These are phyloP conservation scores for Dysphania ambrosioides DNA, from an alignment of 148 eudicot genomes.

Conservation along the genomic window DNA sequence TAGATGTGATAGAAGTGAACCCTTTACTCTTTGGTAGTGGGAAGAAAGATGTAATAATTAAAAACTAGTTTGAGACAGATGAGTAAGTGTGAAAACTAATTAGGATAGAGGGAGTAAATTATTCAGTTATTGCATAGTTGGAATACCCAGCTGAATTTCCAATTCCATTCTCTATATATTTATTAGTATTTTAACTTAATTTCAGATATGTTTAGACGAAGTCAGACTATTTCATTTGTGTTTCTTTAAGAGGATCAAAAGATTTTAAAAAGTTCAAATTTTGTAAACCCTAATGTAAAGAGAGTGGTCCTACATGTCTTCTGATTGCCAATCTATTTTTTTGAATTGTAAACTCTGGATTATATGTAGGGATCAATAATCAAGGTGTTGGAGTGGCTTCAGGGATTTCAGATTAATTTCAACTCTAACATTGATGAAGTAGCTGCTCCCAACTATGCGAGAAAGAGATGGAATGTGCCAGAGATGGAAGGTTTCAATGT, in stretches of 20 bases:
- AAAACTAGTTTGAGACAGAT: too few relatives aligned
- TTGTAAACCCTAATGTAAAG: neutral
- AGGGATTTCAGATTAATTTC: conserved; percentile 45
- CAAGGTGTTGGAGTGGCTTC: conserved; percentile 68
- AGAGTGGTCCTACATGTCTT: neutral
- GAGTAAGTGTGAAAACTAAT: too few relatives aligned
- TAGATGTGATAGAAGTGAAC: too few relatives aligned
- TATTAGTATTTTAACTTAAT: neutral
- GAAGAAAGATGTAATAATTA: too few relatives aligned
- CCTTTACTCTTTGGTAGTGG: too few relatives aligned
- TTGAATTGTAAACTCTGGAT: neutral
- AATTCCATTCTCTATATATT: neutral
- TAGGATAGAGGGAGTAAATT: too few relatives aligned
- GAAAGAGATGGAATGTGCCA: conserved; percentile 38
- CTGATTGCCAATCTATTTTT: neutral
- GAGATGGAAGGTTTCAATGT: conserved; percentile 30
- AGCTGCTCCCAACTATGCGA: conserved; percentile 24
- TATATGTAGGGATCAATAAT: conserved; percentile 70
- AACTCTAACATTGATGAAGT: conserved; percentile 25
- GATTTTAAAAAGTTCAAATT: neutral
- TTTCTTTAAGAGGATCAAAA: neutral
- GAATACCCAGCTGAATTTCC: neutral
- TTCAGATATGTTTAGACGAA: neutral
- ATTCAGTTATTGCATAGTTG: neutral
- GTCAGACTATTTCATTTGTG: neutral